These are phyloP conservation scores for Mortierella hygrophila DNA, from an alignment of 192 early-diverging fungal genomes.

Conservation along the genomic window DNA sequence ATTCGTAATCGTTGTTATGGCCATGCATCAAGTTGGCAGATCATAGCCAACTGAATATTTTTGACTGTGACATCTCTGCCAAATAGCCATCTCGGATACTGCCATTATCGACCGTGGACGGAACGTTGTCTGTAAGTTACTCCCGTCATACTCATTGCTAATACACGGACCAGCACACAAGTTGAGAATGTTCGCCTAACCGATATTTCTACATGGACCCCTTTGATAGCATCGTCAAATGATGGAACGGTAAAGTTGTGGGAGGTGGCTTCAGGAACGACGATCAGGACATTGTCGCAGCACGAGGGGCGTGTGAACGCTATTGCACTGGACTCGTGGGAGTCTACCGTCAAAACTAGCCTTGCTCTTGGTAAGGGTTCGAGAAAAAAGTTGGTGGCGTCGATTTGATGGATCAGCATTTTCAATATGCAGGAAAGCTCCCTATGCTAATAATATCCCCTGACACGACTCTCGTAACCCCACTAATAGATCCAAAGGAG, in stretches of 20 bases:
- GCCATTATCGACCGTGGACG: conserved; percentile 75
- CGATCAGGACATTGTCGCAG: conserved; percentile 54
- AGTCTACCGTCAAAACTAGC: conserved; percentile 23
- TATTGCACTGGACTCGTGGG: conserved; percentile 48
- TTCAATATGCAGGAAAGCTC: not conserved
- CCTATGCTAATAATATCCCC: too few species aligned
- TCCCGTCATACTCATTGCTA: not conserved
- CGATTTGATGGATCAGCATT: not conserved
- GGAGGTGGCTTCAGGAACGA: conserved; percentile 66
- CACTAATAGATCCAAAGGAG: conserved; percentile 55
- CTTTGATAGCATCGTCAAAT: conserved; percentile 60
- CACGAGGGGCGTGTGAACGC: conserved; percentile 46
- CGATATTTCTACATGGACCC: too few species aligned
- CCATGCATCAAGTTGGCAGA: not conserved
- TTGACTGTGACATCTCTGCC: not conserved
- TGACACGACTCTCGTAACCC: not conserved
- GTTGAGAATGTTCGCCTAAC: not conserved
- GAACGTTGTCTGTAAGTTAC: conserved; percentile 72
- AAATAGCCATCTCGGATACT: conserved; percentile 68
- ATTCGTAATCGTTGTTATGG: not conserved
- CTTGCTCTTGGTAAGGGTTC: conserved; percentile 40
- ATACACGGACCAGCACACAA: not conserved
- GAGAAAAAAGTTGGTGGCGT: not conserved
- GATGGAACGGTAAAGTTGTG: conserved; percentile 70
- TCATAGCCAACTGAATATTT: not conserved